Evolutionary conservation across 2,329 filamentous ascomycete genomes (phyloP).

Genomic region (Sporothrix sp.): DNA sequence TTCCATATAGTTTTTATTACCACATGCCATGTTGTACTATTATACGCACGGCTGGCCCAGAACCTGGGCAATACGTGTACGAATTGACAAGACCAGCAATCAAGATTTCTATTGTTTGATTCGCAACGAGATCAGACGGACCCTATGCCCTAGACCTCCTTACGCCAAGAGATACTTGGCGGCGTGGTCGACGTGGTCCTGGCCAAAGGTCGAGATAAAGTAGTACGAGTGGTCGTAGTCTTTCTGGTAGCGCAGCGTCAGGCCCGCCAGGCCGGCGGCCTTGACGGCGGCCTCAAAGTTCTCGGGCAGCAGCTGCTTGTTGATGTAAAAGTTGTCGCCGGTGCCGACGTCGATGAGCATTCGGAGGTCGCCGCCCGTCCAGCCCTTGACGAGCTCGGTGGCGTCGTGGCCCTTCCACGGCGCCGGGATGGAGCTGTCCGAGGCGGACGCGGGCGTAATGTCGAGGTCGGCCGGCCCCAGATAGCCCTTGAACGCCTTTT

Average conservation of each 20-base stretch:
- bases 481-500: slow-evolving; percentile 92
- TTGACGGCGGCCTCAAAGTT: slow-evolving; percentile 77
- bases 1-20: background rate
- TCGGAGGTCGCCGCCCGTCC: slow-evolving; percentile 55
- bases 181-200: slow-evolving; percentile 85
- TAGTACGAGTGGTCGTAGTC: slow-evolving; percentile 97
- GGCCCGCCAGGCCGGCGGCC: slow-evolving; percentile 60
- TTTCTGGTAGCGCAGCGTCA: slow-evolving; percentile 74
- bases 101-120: background rate
- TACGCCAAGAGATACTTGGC: slow-evolving; percentile 60
- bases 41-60: too few relatives aligned
- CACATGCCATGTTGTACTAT: background rate
- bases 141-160: slow-evolving; percentile 6
- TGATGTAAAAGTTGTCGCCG: slow-evolving; percentile 93
- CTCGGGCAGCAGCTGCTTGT: slow-evolving; percentile 84
- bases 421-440: slow-evolving; percentile 32
- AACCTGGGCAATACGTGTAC: too few relatives aligned
- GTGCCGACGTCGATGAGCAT: slow-evolving; percentile 88
- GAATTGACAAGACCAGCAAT: too few relatives aligned
- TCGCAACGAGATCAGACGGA: slow-evolving; percentile 7
- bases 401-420: slow-evolving; percentile 88
- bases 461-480: slow-evolving; percentile 54
- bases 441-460: slow-evolving; percentile 11
- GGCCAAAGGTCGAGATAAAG: slow-evolving; percentile 84
- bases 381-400: slow-evolving; percentile 74